These are phyloP conservation scores for Penicillium concentricum DNA, from an alignment of 2,329 filamentous ascomycete species.

Conservation along the genomic window DNA sequence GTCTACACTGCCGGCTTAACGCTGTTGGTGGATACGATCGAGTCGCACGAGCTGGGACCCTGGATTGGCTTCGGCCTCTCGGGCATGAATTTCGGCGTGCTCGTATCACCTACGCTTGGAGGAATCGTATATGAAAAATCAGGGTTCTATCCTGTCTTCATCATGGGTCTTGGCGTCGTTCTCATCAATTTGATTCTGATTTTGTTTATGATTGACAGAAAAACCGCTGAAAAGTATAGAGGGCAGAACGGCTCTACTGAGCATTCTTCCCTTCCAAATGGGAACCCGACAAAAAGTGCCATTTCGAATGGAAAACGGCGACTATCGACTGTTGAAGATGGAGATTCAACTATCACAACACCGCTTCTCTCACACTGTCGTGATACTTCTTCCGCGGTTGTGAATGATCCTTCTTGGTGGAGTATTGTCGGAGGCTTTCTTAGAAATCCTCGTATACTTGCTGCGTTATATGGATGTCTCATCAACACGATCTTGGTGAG, in stretches of 20 bases:
- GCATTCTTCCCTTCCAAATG: neutral
- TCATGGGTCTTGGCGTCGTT: neutral
- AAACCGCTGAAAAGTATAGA: neutral
- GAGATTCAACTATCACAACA: neutral
- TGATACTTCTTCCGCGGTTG: neutral
- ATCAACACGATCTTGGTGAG: slow-evolving; percentile 3
- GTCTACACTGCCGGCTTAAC: slow-evolving; percentile 7
- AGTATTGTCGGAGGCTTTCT: slow-evolving; percentile 4
- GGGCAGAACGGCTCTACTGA: neutral
- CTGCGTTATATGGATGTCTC: slow-evolving; percentile 5
- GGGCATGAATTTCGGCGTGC: slow-evolving; percentile 7
- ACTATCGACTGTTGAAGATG: neutral
- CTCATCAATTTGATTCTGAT: slow-evolving; percentile 2
- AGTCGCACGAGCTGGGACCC: slow-evolving; percentile 8
- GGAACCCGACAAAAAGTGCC: too few species aligned
- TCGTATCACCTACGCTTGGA: slow-evolving; percentile 6
- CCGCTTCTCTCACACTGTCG: neutral
- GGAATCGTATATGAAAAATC: slow-evolving; percentile 8
- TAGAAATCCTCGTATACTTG: neutral
- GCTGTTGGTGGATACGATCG: slow-evolving; percentile 9
- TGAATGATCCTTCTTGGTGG: neutral
- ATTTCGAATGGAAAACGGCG: neutral
- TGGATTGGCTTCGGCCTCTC: slow-evolving; percentile 10
- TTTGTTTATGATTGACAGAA: slow-evolving; percentile 5
- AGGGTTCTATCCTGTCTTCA: slow-evolving; percentile 7